These are phyloP conservation scores for Microsporum ferrugineum DNA, from an alignment of 2,329 filamentous ascomycete species.

Conservation along the genomic window DNA sequence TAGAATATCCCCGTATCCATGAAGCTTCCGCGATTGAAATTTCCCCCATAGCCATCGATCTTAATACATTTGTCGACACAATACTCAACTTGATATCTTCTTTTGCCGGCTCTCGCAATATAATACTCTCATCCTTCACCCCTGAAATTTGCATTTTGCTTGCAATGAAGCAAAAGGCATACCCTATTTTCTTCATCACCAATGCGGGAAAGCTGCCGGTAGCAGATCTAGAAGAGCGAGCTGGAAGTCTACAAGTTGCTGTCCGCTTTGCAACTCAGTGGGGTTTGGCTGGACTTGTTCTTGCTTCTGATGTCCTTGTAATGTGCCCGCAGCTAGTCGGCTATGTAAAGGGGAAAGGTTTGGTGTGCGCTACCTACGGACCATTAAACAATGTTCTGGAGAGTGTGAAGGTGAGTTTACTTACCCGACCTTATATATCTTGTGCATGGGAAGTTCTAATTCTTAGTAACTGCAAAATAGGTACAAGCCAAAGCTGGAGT, in stretches of 20 bases:
- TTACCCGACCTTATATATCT: background rate
- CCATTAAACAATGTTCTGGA: conserved; percentile 23
- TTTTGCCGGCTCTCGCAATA: conserved; percentile 19
- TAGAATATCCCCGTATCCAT: conserved; percentile 33
- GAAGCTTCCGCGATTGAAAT: conserved; percentile 28
- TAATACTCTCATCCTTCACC: conserved; percentile 24
- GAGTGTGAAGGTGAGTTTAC: conserved; percentile 15
- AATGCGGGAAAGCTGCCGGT: conserved; percentile 19
- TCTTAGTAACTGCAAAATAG: conserved; percentile 6
- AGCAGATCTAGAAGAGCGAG: conserved; percentile 23
- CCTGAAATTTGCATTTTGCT: conserved; percentile 22
- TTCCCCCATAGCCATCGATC: conserved; percentile 27
- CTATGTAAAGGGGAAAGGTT: conserved; percentile 24
- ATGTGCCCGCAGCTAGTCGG: conserved; percentile 28
- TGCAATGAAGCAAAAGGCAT: conserved; percentile 16
- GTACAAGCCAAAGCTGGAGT: conserved; percentile 17
- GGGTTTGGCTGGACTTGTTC: conserved; percentile 29
- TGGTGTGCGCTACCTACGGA: conserved; percentile 29
- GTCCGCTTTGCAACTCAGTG: conserved; percentile 31
- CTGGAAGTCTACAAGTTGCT: conserved; percentile 28
- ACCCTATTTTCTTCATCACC: conserved; percentile 22
- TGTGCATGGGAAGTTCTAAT: background rate
- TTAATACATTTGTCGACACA: conserved; percentile 32
- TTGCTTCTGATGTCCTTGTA: conserved; percentile 28
- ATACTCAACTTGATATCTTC: conserved; percentile 24